Evolutionary conservation across 257 asterid species (phyloP), one percentile per base, ranked within the genome.

Genomic region (Cordia subcordata): DNA sequence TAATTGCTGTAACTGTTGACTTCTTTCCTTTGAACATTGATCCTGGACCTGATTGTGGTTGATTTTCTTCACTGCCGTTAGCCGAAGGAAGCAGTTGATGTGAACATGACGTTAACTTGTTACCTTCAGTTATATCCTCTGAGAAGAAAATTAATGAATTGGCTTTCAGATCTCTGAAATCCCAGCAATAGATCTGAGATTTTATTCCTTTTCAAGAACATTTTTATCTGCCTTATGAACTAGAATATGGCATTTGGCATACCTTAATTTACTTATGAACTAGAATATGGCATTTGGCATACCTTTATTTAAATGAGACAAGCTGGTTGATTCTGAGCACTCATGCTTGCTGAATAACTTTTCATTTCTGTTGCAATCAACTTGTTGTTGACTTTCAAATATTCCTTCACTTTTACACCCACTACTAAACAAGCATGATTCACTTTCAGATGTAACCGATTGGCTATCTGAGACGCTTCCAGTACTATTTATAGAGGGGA

Each of bases 1-100:
- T 70, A 53, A 68, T 63, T 60, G 65, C 67, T 14, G 65, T 68
- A 35, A 66, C 58, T 15, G 74, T 39, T 59, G 75, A 39, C 42
- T 62, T 80, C 61, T 67, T 64, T 54, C 68, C 56, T 20, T 38
- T 68, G 57, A 77, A 61, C 22, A 51, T 49, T 21, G 69, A 70
- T 22, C 63, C 40, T 20, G 71, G 70, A 66, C 32, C 46, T 16
- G 67, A 22, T 13, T 70, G 32, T 23, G 61, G 13, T 68, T 63
- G 72, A 52, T 46, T 66, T 6, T 1, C 6, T 3, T 27, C 35
- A 27, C 3, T 27, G 35, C 35, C 6, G 35, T 27, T 27, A 27
- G 35, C 35, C 35, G 35, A 27, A 27, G 35, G 35, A 52, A 12
- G 45, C 17, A 62, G 42, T 49, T 52, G 66, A 38, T 65, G 42